Percentiles rank a stretch among this genome's conserved stretches.
Conservation (phyloP, 2,329 filamentous ascomycete species). For the Bisporella sp. region DNA sequence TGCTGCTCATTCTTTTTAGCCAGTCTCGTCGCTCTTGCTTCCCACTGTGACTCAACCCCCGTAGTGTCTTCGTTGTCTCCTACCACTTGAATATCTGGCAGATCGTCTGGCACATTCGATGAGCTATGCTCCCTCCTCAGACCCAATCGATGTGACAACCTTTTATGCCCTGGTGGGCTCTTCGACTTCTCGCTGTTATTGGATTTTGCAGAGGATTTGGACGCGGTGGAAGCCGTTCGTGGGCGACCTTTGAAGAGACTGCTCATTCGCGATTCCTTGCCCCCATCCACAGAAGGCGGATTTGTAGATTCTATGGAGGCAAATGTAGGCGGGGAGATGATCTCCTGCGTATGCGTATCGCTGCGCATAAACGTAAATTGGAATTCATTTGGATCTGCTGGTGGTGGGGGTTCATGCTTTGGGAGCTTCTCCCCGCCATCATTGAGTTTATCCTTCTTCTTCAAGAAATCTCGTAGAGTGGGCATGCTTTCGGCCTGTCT, state of each 20-base stretch:
- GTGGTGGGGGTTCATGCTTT: slow-evolving; percentile 10
- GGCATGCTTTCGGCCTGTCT: too few relatives aligned
- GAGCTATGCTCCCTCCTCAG: slow-evolving; percentile 57
- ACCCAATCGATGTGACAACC: slow-evolving; percentile 66
- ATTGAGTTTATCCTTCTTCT: slow-evolving; percentile 51
- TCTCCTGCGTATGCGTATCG: slow-evolving; percentile 73
- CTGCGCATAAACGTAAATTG: slow-evolving; percentile 77
- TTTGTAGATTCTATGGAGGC: slow-evolving; percentile 28
- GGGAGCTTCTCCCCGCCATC: slow-evolving; percentile 23
- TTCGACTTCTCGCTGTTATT: slow-evolving; percentile 12
- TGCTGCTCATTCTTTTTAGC: slow-evolving; percentile 52
- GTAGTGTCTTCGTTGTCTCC: slow-evolving; percentile 38
- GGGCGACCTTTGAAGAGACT: slow-evolving; percentile 29
- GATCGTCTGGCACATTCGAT: slow-evolving; percentile 68
- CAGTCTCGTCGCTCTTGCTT: slow-evolving; percentile 85
- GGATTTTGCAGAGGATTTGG: slow-evolving; percentile 29
- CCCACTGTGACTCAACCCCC: slow-evolving; percentile 69
- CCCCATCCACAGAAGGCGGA: slow-evolving; percentile 7
- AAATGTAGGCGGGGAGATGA: slow-evolving; percentile 62
- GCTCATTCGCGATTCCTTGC: slow-evolving; percentile 24
- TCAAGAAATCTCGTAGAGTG: slow-evolving; percentile 50
- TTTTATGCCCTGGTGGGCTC: slow-evolving; percentile 21
- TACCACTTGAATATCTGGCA: slow-evolving; percentile 63
- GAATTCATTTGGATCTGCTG: slow-evolving; percentile 16
- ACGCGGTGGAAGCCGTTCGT: slow-evolving; percentile 37